Conservation (phyloP, 352 stramenopile species). For the Phytophthora pseudosyringae region DNA sequence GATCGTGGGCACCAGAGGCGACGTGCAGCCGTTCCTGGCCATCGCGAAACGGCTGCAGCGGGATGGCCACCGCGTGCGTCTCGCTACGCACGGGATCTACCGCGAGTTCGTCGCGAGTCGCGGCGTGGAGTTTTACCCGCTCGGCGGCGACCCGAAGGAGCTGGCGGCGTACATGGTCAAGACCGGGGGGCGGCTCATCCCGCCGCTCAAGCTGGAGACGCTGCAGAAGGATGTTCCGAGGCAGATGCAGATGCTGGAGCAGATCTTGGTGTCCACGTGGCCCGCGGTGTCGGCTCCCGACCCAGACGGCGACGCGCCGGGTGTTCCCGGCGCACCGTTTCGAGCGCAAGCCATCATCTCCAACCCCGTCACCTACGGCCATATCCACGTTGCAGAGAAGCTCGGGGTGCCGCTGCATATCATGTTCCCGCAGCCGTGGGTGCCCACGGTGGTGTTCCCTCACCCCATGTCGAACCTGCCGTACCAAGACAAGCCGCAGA, state of each 20-base stretch:
- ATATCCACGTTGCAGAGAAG: constrained; percentile 92
- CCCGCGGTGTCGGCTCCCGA: constrained; percentile 77
- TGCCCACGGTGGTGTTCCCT: constrained; percentile 85
- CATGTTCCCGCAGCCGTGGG: constrained; percentile 92
- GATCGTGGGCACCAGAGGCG: constrained; percentile 84
- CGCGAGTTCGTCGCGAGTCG: constrained; percentile 72
- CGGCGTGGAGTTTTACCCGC: constrained; percentile 77
- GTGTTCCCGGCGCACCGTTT: constrained; percentile 57
- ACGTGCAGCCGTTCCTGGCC: constrained; percentile 83
- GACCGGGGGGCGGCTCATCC: constrained; percentile 71
- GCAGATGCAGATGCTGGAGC: constrained; percentile 88
- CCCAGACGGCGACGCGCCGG: constrained; percentile 55
- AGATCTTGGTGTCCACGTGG: constrained; percentile 90
- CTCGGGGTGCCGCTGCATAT: constrained; percentile 92
- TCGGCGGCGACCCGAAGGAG: constrained; percentile 74
- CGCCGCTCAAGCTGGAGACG: constrained; percentile 60
- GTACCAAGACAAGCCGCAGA: constrained; percentile 66
- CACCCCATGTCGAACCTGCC: constrained; percentile 86
- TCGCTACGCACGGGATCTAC: constrained; percentile 92
- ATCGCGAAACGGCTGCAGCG: constrained; percentile 84
- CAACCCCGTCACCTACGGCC: constrained; percentile 91
- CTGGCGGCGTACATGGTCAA: constrained; percentile 92
- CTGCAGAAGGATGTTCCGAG: constrained; percentile 68
- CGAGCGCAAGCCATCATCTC: constrained; percentile 92
- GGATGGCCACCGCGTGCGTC: constrained; percentile 88